These are phyloP conservation scores for Podospora australis DNA, from an alignment of 495 filamentous ascomycete species.

Conservation along the genomic window DNA sequence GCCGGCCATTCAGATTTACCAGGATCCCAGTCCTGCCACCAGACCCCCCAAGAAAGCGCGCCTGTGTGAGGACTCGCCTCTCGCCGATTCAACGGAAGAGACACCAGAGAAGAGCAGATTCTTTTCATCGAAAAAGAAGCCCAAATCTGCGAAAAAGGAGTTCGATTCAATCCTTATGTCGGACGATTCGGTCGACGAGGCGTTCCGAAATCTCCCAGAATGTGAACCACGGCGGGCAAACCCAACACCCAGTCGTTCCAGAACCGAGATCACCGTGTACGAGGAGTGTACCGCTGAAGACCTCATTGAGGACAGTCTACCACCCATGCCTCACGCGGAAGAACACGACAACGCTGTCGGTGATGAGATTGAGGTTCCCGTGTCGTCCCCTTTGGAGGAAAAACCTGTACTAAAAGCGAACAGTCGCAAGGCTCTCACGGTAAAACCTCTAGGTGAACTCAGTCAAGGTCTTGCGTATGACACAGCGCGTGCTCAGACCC, in stretches of 20 bases:
- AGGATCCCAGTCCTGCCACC: slow-evolving; percentile 18
- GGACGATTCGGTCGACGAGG: slow-evolving; percentile 43
- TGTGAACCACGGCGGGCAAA: slow-evolving; percentile 14
- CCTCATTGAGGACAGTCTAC: neutral
- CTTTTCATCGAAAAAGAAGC: slow-evolving; percentile 24
- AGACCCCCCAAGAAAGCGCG: slow-evolving; percentile 46
- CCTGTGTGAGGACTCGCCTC: slow-evolving; percentile 35
- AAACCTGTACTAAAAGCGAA: neutral
- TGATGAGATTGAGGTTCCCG: slow-evolving; percentile 26
- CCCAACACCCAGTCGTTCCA: neutral
- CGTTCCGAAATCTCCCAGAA: slow-evolving; percentile 36
- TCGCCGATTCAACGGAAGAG: slow-evolving; percentile 12
- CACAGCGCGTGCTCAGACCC: slow-evolving; percentile 10
- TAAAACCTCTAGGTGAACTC: slow-evolving; percentile 11
- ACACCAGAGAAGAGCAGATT: slow-evolving; percentile 35
- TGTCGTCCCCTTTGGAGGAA: slow-evolving; percentile 15
- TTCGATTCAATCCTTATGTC: slow-evolving; percentile 33
- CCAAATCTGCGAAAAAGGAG: slow-evolving; percentile 15
- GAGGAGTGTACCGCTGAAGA: slow-evolving; percentile 11
- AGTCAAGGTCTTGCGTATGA: slow-evolving; percentile 23
- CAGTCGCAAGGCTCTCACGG: neutral
- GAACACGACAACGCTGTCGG: too few species aligned
- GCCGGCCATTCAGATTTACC: slow-evolving; percentile 13
- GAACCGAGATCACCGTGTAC: slow-evolving; percentile 20
- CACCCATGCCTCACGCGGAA: neutral